phyloP scores from a whole-genome alignment of 768 basidiomycete genomes.

The Tylopilus plumbeoviolaceoides region DNA sequence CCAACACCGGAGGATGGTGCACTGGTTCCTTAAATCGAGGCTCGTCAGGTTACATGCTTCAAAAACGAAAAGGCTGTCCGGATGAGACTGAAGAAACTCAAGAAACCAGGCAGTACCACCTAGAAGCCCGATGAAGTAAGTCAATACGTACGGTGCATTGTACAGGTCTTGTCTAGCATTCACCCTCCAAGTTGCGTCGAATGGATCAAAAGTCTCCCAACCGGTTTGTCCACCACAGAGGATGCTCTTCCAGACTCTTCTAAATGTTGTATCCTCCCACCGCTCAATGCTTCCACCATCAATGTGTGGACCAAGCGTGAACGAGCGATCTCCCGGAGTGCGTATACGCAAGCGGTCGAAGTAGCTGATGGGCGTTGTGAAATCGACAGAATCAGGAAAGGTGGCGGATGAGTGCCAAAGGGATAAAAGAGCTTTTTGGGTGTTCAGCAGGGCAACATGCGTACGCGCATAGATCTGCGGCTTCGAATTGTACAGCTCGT shows the following conservation, averaged over 20 bases:
- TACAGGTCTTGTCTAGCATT: slow-evolving; percentile 60
- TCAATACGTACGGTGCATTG: slow-evolving; percentile 42
- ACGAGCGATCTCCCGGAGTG: slow-evolving; percentile 63
- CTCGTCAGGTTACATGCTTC: neutral
- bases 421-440: slow-evolving; percentile 54
- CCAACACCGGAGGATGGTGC: slow-evolving; percentile 54
- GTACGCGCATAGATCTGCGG: slow-evolving; percentile 65
- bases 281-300: slow-evolving; percentile 53
- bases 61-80: neutral
- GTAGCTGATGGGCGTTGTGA: slow-evolving; percentile 65
- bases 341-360: slow-evolving; percentile 75
- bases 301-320: slow-evolving; percentile 61
- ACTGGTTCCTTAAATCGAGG: slow-evolving; percentile 39
- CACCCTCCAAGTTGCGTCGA: slow-evolving; percentile 43
- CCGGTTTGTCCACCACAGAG: slow-evolving; percentile 35
- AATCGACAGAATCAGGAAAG: slow-evolving; percentile 38
- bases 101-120: neutral
- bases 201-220: slow-evolving; percentile 51
- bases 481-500: slow-evolving; percentile 67
- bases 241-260: slow-evolving; percentile 41
- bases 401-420: slow-evolving; percentile 51
- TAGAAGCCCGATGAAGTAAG: neutral
- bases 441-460: slow-evolving; percentile 52
- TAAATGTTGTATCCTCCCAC: slow-evolving; percentile 48
- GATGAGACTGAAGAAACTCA: neutral